Evolutionary conservation across 345 rosid genomes (phyloP).

Genomic region (Populus ilicifolia): DNA sequence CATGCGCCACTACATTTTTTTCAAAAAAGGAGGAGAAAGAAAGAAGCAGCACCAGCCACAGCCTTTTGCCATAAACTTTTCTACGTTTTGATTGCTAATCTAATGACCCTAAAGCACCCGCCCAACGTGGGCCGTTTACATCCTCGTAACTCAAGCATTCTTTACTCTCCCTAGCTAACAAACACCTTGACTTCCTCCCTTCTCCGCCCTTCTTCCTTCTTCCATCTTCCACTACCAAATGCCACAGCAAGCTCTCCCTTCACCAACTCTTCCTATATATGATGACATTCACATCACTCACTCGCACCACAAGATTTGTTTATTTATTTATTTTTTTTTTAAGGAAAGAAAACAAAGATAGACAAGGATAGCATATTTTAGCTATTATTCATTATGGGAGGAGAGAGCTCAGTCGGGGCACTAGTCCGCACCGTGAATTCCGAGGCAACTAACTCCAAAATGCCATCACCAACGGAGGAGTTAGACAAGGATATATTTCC

Average conservation of each 20-base stretch:
- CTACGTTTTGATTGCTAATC: not conserved
- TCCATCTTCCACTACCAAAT: too few relatives aligned
- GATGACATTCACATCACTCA: not conserved
- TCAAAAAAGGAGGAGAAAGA: not conserved
- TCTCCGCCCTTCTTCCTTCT: not conserved
- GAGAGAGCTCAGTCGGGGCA: constrained; percentile 25
- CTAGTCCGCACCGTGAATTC: constrained; percentile 28
- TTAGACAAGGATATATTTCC: constrained; percentile 16
- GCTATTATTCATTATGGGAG: not conserved
- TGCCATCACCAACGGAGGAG: constrained; percentile 11
- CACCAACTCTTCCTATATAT: not conserved
- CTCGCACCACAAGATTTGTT: not conserved
- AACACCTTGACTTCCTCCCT: not conserved
- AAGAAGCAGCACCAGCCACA: not conserved
- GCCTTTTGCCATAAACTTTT: not conserved
- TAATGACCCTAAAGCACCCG: constrained; percentile 6
- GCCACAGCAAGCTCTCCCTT: not conserved
- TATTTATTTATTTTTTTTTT: not conserved
- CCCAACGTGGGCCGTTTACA: constrained; percentile 35
- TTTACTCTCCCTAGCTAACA: not conserved
- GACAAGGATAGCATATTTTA: too few relatives aligned
- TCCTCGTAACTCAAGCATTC: constrained; percentile 24
- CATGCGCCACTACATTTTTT: not conserved
- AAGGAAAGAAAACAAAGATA: not conserved
- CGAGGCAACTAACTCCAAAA: constrained; percentile 12